A percentile compares a stretch with the other conserved stretches of the same genome.
Conservation (phyloP, 164 flowering plant species). For the Magnolia sinica region DNA sequence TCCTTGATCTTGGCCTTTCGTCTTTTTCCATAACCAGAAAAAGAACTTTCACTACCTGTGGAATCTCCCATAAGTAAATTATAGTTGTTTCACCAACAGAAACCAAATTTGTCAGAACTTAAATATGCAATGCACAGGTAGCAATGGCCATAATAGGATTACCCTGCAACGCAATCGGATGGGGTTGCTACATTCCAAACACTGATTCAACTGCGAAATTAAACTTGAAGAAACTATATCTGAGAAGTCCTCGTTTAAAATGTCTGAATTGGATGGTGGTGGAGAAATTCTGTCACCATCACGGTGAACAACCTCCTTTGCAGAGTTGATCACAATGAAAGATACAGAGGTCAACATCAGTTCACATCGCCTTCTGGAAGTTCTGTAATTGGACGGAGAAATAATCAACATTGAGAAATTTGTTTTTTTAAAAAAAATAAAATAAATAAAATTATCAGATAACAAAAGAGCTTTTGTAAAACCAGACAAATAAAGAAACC, state of each 20-base stretch:
- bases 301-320: constrained; percentile 25
- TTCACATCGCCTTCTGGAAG: constrained; percentile 32
- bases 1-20: constrained; percentile 11
- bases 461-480: too few relatives aligned
- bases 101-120: neutral
- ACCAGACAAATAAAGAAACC: too few relatives aligned
- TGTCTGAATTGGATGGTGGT: constrained; percentile 11
- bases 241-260: constrained; percentile 8
- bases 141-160: constrained; percentile 2
- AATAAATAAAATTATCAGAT: too few relatives aligned
- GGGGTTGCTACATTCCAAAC: constrained; percentile 22
- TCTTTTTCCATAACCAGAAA: constrained; percentile 49
- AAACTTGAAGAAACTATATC: constrained; percentile 32
- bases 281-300: constrained; percentile 9
- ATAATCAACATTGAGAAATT: too few relatives aligned
- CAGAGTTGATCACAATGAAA: constrained; percentile 45
- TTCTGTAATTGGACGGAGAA: constrained; percentile 4
- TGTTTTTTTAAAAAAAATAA: too few relatives aligned
- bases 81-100: neutral
- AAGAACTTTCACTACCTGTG: constrained; percentile 61
- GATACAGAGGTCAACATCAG: constrained; percentile 64
- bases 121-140: neutral
- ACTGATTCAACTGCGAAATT: constrained; percentile 37
- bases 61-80: constrained; percentile 6
- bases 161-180: constrained; percentile 59